phyloP scores from a whole-genome alignment of 306 rosid species.

The Trifolium subterraneum region DNA sequence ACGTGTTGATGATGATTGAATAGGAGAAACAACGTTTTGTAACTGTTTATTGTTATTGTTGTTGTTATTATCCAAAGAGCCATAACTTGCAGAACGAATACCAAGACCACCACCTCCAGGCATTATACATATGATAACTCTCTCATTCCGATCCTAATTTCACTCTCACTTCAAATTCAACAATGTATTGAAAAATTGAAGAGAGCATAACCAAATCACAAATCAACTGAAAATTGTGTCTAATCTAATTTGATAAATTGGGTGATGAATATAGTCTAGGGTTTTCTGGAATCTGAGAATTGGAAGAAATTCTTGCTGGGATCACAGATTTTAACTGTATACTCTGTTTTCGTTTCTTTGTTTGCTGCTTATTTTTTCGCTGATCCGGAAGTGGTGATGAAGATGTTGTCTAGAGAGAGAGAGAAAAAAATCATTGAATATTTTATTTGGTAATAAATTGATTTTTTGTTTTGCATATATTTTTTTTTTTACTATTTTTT shows the following conservation, averaged over 20 bases:
- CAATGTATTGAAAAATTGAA: background rate
- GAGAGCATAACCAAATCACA: no score
- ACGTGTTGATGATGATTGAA: conserved; percentile 51
- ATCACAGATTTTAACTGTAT: conserved; percentile 41
- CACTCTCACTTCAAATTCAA: conserved; percentile 46
- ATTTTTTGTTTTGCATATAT: no score
- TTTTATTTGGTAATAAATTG: no score
- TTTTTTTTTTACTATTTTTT: no score
- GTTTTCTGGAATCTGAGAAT: conserved; percentile 51
- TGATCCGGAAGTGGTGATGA: conserved; percentile 51
- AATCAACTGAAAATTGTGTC: conserved; percentile 39
- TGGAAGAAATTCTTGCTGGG: background rate
- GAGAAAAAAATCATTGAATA: no score
- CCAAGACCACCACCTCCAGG: conserved; percentile 65
- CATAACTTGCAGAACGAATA: conserved; percentile 84
- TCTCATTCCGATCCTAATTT: conserved; percentile 49
- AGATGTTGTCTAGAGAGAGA: background rate
- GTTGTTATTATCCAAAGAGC: conserved; percentile 67
- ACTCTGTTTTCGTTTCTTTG: no score
- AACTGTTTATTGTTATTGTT: conserved; percentile 50
- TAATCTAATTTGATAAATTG: no score
- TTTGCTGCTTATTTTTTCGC: conserved; percentile 16
- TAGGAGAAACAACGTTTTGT: conserved; percentile 53
- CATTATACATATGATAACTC: conserved; percentile 62
- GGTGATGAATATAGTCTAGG: conserved; percentile 42